Evolutionary conservation across 2,329 filamentous ascomycete species (phyloP).

Genomic region (Cordyceps militaris): DNA sequence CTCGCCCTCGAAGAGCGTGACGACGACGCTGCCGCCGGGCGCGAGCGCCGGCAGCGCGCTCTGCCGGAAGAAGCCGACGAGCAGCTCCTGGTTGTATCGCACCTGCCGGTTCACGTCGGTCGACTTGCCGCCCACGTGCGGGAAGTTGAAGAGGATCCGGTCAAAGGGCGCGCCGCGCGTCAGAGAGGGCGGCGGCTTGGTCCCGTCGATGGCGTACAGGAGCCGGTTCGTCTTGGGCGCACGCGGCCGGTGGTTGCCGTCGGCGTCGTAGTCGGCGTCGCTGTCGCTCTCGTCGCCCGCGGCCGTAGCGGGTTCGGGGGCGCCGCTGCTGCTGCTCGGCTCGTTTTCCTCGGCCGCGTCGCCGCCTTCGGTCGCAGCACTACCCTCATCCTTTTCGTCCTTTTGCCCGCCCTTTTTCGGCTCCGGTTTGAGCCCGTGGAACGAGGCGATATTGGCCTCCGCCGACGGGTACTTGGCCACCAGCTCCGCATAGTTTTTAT

Average conservation of each 20-base stretch:
- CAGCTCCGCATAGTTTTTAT: constrained; percentile 50
- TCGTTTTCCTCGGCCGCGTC: constrained; percentile 8
- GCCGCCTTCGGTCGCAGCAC: not conserved
- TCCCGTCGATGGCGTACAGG: constrained; percentile 60
- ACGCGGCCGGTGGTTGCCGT: constrained; percentile 17
- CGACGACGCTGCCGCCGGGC: constrained; percentile 57
- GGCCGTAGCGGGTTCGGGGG: constrained; percentile 3
- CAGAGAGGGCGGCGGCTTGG: constrained; percentile 47
- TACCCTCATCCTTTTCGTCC: constrained; percentile 21
- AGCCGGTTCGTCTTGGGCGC: constrained; percentile 31
- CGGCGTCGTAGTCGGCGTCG: constrained; percentile 14
- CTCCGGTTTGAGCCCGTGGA: constrained; percentile 26
- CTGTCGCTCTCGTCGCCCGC: constrained; percentile 15
- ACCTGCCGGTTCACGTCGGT: constrained; percentile 95
- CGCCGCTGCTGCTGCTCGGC: not conserved
- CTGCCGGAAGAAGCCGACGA: constrained; percentile 62
- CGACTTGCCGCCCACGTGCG: constrained; percentile 84
- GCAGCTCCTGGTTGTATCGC: constrained; percentile 76
- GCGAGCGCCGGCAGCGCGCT: constrained; percentile 40
- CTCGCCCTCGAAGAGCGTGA: constrained; percentile 87
- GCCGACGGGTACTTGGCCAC: constrained; percentile 69
- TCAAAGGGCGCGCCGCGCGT: constrained; percentile 48
- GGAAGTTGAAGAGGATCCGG: constrained; percentile 90
- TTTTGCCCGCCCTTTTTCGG: constrained; percentile 20
- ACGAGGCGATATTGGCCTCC: constrained; percentile 46